Base-by-base conservation (phyloP, 441 rosid genomes). In the Gossypium trilobum region DNA sequence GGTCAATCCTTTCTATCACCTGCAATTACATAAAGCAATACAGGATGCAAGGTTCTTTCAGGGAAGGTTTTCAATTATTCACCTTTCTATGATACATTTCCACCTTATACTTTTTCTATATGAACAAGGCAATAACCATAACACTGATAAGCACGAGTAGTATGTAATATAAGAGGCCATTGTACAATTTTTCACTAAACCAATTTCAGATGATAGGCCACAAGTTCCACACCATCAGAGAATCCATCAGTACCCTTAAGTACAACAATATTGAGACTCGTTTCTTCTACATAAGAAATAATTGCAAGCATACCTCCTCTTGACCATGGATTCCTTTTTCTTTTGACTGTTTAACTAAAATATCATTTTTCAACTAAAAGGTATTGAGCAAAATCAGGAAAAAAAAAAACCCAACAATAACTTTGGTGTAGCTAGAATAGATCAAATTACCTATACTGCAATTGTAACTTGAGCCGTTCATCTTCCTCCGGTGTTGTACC, bases 401-500 rank as follows among this genome's bases (percentile, higher is more conserved):
- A 5, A 9, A 33, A 31, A 5, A 23, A 23, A 11, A 36, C 0
- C 3, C 44, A 36, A 56, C 22, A n/a, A 25, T 42, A 73, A 25
- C 56, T 25, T 66, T 48, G 16, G 5, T 14, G 22, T 14, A 46
- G 22, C 39, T 46, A 3, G 46, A 71, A 70, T 3, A 8, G 56
- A 76, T 72, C 56, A n/a, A 36, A 69, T 61, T 83, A 92, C 97
- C 97, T 91, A 73, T 86, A 85, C 65, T 91, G 88, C 74, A 95
- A 83, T 73, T 84, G 87, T 79, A 76, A 58, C 81, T 88, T 92
- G 27, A 85, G 87, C 39, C 61, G 89, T 74, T 88, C 85, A 71
- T 95, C 95, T 82, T 88, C 85, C 71, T 83, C 95, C 64, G 71
- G 48, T 16, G 95, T 87, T 68, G 85, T 75, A 57, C 98, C 98